Percentiles rank a stretch among this genome's conserved stretches.
Evolutionary conservation across 176 grass and related monocot species (phyloP).

Genomic region (Saccharum officinarum): DNA sequence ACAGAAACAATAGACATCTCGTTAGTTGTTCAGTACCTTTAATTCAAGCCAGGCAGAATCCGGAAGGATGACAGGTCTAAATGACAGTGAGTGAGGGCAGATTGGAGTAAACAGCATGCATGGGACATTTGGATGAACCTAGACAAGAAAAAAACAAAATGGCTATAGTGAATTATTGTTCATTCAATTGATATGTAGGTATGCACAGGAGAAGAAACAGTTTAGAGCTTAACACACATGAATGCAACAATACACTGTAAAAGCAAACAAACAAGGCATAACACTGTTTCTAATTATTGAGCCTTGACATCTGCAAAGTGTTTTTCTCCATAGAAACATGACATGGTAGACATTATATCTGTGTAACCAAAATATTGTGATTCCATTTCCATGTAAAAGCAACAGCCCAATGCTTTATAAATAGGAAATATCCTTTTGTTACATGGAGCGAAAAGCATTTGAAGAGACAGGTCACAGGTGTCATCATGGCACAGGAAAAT

Average conservation of each 20-base stretch:
- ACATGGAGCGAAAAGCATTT: conserved; percentile 7
- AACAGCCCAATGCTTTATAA: conserved; percentile 15
- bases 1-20: not conserved
- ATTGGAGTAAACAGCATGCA: conserved; percentile 99
- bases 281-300: conserved; percentile 9
- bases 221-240: not conserved
- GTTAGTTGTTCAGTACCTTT: conserved; percentile 57
- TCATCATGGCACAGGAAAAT: not conserved
- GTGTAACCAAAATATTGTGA: not conserved
- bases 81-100: conserved; percentile 93
- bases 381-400: conserved; percentile 12
- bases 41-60: conserved; percentile 88
- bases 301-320: conserved; percentile 10
- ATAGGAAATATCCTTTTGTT: not conserved
- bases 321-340: not conserved
- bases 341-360: not conserved
- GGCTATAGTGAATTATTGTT: not conserved
- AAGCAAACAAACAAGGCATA: conserved; percentile 18
- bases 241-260: conserved; percentile 18
- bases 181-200: not conserved
- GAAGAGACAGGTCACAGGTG: not conserved
- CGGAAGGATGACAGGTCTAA: conserved; percentile 96
- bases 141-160: conserved; percentile 44
- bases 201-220: not conserved
- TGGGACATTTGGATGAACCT: conserved; percentile 97